These are phyloP conservation scores for Naganishia liquefaciens DNA, from an alignment of 1,284 basidiomycete genomes.

Conservation along the genomic window DNA sequence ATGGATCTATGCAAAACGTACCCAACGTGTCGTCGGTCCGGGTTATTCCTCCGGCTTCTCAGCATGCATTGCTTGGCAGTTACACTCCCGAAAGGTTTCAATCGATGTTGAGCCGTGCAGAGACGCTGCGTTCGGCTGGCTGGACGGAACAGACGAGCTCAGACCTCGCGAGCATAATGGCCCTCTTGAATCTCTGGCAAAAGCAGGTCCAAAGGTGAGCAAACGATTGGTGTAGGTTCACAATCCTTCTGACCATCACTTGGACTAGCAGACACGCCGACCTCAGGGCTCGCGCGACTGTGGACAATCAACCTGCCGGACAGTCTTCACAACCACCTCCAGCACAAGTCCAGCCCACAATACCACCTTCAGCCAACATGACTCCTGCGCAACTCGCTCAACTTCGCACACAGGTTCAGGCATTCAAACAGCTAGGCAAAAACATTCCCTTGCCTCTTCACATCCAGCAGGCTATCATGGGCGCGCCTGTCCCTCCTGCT, in stretches of 20 bases:
- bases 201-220: conserved; percentile 14
- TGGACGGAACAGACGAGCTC: conserved; percentile 33
- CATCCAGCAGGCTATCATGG: conserved; percentile 71
- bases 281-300: not conserved
- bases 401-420: conserved; percentile 83
- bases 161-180: conserved; percentile 32
- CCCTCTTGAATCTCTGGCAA: conserved; percentile 27
- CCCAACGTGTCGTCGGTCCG: conserved; percentile 8
- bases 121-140: conserved; percentile 17
- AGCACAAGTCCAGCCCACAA: not conserved
- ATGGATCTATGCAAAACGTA: not conserved
- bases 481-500: conserved; percentile 41
- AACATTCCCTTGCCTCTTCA: conserved; percentile 77
- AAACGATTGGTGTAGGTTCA: not conserved
- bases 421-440: conserved; percentile 79
- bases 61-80: conserved; percentile 13
- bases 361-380: conserved; percentile 57
- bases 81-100: conserved; percentile 11
- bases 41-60: conserved; percentile 13
- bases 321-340: not conserved
- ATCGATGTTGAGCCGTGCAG: conserved; percentile 14
- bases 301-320: not conserved
- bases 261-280: conserved; percentile 3
- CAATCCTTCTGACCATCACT: not conserved
- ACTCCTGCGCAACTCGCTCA: conserved; percentile 79